These are phyloP conservation scores for Ascochyta koolunga DNA, from an alignment of 2,329 filamentous ascomycete genomes.

Conservation along the genomic window DNA sequence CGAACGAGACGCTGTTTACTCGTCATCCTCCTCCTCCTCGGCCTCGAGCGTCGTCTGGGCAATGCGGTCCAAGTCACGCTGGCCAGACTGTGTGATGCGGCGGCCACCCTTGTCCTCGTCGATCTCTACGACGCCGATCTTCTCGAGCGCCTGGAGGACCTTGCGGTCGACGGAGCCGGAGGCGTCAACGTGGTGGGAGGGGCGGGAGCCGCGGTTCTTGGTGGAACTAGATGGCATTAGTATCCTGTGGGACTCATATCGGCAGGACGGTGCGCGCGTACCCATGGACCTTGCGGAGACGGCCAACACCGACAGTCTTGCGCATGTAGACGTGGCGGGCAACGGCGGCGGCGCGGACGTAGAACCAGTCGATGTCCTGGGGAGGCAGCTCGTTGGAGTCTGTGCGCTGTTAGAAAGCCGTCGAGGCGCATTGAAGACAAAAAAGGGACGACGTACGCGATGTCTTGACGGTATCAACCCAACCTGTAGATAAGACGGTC, in stretches of 20 bases:
- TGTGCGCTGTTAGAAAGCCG: conserved; percentile 27
- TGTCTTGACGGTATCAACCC: conserved; percentile 99
- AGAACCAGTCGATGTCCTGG: conserved; percentile 97
- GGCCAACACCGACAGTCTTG: conserved; percentile 98
- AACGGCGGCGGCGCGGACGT: conserved; percentile 87
- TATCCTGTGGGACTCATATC: not conserved
- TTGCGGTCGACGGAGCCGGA: conserved; percentile 96
- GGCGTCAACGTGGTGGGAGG: conserved; percentile 94
- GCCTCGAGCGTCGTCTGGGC: conserved; percentile 59
- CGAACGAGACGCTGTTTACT: conserved; percentile 35
- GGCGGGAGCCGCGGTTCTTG: conserved; percentile 95
- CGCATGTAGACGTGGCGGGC: conserved; percentile 99
- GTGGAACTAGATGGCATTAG: conserved; percentile 55
- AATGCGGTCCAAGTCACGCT: conserved; percentile 94
- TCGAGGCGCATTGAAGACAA: not conserved
- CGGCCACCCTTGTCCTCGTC: conserved; percentile 99
- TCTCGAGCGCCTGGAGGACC: conserved; percentile 96
- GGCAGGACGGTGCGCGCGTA: conserved; percentile 18
- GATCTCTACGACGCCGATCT: conserved; percentile 97
- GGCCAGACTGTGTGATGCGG: conserved; percentile 95
- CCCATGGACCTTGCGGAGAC: conserved; percentile 92
- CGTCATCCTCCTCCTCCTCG: conserved; percentile 56
- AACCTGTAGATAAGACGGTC: conserved; percentile 70
- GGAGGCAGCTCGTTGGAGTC: conserved; percentile 96
- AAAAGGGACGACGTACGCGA: conserved; percentile 62